Evolutionary conservation across 2,329 filamentous ascomycete species (phyloP), one percentile per base, ranked within the genome.

Genomic region (Truncatella angustata): DNA sequence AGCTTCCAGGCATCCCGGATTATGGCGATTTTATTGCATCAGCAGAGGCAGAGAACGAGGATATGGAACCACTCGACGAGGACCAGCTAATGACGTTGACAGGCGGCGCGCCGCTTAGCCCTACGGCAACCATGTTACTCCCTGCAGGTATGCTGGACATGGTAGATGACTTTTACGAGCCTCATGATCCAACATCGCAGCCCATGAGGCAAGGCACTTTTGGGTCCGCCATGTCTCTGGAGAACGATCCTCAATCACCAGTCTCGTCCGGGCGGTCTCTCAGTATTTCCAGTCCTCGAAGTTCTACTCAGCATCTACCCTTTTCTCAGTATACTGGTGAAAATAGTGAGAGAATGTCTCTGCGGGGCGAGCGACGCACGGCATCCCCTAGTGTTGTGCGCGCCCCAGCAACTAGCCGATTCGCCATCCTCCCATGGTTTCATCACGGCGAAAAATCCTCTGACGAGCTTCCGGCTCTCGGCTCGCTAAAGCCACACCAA

Each of bases 51-150:
- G 28, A 24, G 12, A 61, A 70, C 3, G 74, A 77, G 56, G 68
- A 66, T 60, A 68, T 60, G 59, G 73, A 55, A 60, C 75, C 56
- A 61, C 66, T 85, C 50, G 82, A 81, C 5, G 86, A 88, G 28
- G 79, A 82, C 2, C 85, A 87, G 16, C 70, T 86, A 4, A 81
- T 82, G 53, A 76, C 76, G 16, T 66, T 87, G 32, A 84, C 79
- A 3, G 80, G 77, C 16, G 84, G 82, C 24, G 88, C 87, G 2
- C 87, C 87, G 1, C 81, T 93, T 66, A 92, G 88, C 60, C 90
- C 90, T 2, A 88, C 87, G 4, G 90, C 89, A 2, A 85, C 87
- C 24, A 80, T 86, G 14, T 74, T 93, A 3, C 72, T 95, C 14
- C 90, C 90, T 0, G 88, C 88, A 5, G 75, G 73, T n/a, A 79